Percentiles rank a stretch among this genome's conserved stretches.
These are phyloP conservation scores for Nadsonia commutata DNA, from an alignment of 1,139 yeast genomes.

Conservation along the genomic window DNA sequence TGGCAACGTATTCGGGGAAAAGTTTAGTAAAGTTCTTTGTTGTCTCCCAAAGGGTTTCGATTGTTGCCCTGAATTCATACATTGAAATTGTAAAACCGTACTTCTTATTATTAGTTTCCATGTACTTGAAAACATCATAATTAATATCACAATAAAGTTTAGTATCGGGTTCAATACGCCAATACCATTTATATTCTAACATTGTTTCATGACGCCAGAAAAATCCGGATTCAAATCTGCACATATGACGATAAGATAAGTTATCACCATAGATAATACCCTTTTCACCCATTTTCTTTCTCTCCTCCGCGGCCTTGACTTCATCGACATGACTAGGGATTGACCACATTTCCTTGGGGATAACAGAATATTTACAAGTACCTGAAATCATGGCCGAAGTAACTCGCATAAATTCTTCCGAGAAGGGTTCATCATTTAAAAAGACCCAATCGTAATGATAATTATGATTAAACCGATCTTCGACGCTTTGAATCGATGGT, in stretches of 20 bases:
- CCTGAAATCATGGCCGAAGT: slow-evolving; percentile 43
- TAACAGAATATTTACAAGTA: slow-evolving; percentile 44
- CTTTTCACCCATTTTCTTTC: slow-evolving; percentile 34
- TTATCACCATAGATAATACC: slow-evolving; percentile 52
- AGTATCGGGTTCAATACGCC: slow-evolving; percentile 95
- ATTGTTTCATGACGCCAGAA: slow-evolving; percentile 68
- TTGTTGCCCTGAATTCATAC: slow-evolving; percentile 71
- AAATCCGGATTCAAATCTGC: slow-evolving; percentile 86
- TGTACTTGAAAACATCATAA: slow-evolving; percentile 70
- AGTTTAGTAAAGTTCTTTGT: slow-evolving; percentile 52
- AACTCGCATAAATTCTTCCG: slow-evolving; percentile 34
- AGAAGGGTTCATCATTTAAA: slow-evolving; percentile 49
- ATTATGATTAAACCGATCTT: slow-evolving; percentile 52
- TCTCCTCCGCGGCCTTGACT: slow-evolving; percentile 39
- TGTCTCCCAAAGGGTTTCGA: slow-evolving; percentile 69
- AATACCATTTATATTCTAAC: slow-evolving; percentile 69
- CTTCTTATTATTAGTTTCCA: slow-evolving; percentile 61
- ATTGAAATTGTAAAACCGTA: slow-evolving; percentile 75
- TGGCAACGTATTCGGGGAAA: slow-evolving; percentile 42
- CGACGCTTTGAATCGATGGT: slow-evolving; percentile 46
- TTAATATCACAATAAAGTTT: slow-evolving; percentile 67
- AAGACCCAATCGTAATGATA: slow-evolving; percentile 67
- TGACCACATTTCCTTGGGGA: slow-evolving; percentile 63
- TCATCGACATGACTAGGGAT: slow-evolving; percentile 58
- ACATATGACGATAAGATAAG: slow-evolving; percentile 71